Evolutionary conservation across 495 filamentous ascomycete species (phyloP), one percentile per base, ranked within the genome.

Genomic region (Penicillium odoratum): DNA sequence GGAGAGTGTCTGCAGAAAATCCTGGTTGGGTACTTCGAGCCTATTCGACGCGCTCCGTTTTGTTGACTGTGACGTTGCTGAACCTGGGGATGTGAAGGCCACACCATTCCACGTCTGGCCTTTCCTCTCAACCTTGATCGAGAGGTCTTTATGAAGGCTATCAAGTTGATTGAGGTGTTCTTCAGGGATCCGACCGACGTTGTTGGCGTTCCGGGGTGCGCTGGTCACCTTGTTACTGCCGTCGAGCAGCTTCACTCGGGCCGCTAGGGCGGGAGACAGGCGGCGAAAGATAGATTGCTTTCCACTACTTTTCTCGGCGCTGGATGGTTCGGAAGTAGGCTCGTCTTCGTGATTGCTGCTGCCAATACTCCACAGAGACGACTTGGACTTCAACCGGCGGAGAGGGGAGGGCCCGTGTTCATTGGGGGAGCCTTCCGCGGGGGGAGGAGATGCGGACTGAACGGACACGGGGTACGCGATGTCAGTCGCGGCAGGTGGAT

Each of bases 161-260:
- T 90, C 87, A 28, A 90, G 76, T 56, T 85, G 81, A 59, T 86
- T 82, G 36, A 93, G 75, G 43, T 91, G 85, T 54, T 87, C 82
- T 72, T 90, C 85, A 6, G 88, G 85, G 11, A 93, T 88, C 50
- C 88, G 83, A 57, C 90, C 90, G 55, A 91, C 78, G 56, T 78
- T 65, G 48, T 81, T 80, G 53, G 71, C 67, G 49, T 66, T 65
- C 48, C 66, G 69, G 25, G 67, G 70, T 16, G 69, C 71, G 54
- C 65, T 75, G 18, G 62, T 69, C 55, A 34, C 78, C 75, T 72
- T 78, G 66, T 56, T 81, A 76, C 70, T 87, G 76, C 74, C 68
- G 65, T 89, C 86, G 44, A 93, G 74, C 40, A 87, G 79, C 66
- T 88, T 90, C 55, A 93, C 83, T 70, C 89, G 86, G 49, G 88